phyloP scores from a whole-genome alignment of 2,329 filamentous ascomycete genomes.

The Cladophialophora immunda region DNA sequence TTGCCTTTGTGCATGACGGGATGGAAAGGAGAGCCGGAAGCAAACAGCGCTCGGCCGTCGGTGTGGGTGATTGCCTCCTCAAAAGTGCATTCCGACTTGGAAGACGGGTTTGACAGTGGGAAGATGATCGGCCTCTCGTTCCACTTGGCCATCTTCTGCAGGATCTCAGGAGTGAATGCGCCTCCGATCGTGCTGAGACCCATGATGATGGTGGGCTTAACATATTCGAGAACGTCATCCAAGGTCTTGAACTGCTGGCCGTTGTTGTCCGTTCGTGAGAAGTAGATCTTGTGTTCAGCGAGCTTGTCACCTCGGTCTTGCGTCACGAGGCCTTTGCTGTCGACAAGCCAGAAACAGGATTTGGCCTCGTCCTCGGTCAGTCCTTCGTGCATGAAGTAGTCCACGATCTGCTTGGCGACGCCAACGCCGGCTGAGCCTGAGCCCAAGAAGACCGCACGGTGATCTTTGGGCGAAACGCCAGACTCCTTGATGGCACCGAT shows the following conservation, averaged over 20 bases:
- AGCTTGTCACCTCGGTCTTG: constrained; percentile 91
- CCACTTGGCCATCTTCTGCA: constrained; percentile 68
- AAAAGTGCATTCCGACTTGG: constrained; percentile 97
- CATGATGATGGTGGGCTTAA: constrained; percentile 93
- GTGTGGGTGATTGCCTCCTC: constrained; percentile 92
- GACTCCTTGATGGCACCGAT: constrained; percentile 82
- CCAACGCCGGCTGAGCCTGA: constrained; percentile 95
- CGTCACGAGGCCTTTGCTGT: constrained; percentile 95
- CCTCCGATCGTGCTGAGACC: constrained; percentile 94
- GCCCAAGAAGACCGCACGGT: constrained; percentile 94
- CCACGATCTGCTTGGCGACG: constrained; percentile 96
- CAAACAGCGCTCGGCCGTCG: constrained; percentile 89
- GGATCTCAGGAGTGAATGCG: constrained; percentile 87
- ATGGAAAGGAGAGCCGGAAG: constrained; percentile 91
- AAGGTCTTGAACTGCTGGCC: constrained; percentile 77
- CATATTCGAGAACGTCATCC: constrained; percentile 90
- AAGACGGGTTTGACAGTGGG: constrained; percentile 93
- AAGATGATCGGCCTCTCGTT: constrained; percentile 90
- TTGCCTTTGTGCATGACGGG: constrained; percentile 72
- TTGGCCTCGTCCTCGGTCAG: constrained; percentile 86
- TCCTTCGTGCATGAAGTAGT: constrained; percentile 94
- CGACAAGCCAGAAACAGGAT: constrained; percentile 95
- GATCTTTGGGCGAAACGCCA: constrained; percentile 83
- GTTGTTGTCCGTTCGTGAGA: constrained; percentile 70
- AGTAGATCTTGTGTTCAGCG: constrained; percentile 83